Percentiles rank a stretch among this genome's conserved stretches.
These are phyloP conservation scores for Diplodia seriata DNA, from an alignment of 2,329 filamentous ascomycete genomes.

Conservation along the genomic window DNA sequence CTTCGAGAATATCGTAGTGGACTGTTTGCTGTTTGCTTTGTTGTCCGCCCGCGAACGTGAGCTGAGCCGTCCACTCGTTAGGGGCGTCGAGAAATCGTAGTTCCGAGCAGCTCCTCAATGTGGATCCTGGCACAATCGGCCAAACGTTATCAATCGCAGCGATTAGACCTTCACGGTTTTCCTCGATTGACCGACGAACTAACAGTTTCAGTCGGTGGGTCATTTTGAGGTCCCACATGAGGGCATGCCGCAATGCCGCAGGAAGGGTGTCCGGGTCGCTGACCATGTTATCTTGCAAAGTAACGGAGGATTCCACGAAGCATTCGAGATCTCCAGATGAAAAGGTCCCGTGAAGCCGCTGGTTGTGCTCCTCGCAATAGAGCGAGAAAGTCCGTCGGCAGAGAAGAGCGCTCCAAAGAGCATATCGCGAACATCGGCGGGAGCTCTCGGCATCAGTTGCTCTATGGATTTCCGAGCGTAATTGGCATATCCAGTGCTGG, in stretches of 20 bases:
- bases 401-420: constrained; percentile 63
- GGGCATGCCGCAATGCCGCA: constrained; percentile 45
- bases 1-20: constrained; percentile 56
- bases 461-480: constrained; percentile 56
- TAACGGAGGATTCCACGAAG: constrained; percentile 52
- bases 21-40: constrained; percentile 44
- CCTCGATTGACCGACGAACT: constrained; percentile 48
- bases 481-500: constrained; percentile 56
- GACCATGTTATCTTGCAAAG: constrained; percentile 57
- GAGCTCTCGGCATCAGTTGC: constrained; percentile 49
- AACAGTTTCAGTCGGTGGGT: constrained; percentile 46
- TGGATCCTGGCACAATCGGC: constrained; percentile 45
- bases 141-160: constrained; percentile 52
- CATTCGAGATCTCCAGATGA: constrained; percentile 33
- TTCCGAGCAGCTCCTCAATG: constrained; percentile 33
- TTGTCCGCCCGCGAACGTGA: not conserved
- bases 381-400: constrained; percentile 59
- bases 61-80: not conserved
- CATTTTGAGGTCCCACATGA: constrained; percentile 59
- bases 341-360: not conserved
- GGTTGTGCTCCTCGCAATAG: not conserved
- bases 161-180: constrained; percentile 41
- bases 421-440: constrained; percentile 53
- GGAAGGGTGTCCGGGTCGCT: constrained; percentile 48
- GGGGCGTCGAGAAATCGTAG: constrained; percentile 37